Percentiles rank a stretch among this genome's conserved stretches.
phyloP scores from a whole-genome alignment of 495 filamentous ascomycete species.

The Neurospora tetrasperma region DNA sequence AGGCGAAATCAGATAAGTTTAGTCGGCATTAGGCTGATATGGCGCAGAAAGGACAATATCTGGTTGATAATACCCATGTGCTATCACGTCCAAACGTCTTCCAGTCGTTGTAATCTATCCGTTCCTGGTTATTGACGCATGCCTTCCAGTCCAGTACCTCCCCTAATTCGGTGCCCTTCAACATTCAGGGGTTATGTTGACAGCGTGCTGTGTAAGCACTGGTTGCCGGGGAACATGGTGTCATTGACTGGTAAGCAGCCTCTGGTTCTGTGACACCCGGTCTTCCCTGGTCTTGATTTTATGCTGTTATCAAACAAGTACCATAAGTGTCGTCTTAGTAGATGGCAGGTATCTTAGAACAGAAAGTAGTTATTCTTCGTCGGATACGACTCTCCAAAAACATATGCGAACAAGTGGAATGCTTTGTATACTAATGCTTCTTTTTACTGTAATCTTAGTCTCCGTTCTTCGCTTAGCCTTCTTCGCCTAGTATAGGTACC shows the following conservation, averaged over 20 bases:
- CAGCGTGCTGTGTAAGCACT: neutral
- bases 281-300: neutral
- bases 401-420: neutral
- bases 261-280: neutral
- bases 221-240: neutral
- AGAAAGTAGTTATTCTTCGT: neutral
- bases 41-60: neutral
- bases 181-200: neutral
- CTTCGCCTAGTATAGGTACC: neutral
- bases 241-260: neutral
- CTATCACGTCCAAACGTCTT: neutral
- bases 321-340: neutral
- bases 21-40: neutral
- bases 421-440: neutral
- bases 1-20: neutral
- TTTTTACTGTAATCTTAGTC: neutral
- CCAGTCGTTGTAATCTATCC: neutral
- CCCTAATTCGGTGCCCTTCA: neutral
- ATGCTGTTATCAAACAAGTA: neutral
- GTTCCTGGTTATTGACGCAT: neutral
- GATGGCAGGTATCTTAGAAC: neutral
- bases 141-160: neutral
- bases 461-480: neutral
- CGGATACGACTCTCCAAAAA: neutral
- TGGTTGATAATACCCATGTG: neutral